These are phyloP conservation scores for Hypsizygus marmoreus DNA, from an alignment of 768 basidiomycete species.

Conservation along the genomic window DNA sequence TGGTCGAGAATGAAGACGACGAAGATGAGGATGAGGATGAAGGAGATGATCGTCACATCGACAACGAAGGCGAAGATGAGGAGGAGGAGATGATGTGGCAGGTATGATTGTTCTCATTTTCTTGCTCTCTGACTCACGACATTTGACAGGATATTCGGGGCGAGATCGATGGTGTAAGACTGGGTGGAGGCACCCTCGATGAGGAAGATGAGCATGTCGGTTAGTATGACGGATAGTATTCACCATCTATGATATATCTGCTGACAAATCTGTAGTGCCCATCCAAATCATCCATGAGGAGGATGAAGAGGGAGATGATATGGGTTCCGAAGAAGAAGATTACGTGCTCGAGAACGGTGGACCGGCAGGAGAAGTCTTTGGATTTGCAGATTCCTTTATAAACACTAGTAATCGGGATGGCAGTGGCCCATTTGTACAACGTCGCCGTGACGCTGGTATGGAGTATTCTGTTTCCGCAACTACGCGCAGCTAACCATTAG, in stretches of 20 bases:
- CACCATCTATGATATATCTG: background rate
- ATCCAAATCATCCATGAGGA: conserved; percentile 66
- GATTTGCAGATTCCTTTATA: conserved; percentile 54
- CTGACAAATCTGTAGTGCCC: conserved; percentile 28
- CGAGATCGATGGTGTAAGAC: conserved; percentile 44
- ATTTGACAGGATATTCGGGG: conserved; percentile 57
- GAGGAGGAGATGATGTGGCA: conserved; percentile 63
- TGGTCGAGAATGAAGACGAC: conserved; percentile 50
- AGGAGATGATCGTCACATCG: conserved; percentile 38
- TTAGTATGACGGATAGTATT: conserved; percentile 23
- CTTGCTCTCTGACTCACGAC: background rate
- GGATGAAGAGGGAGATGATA: conserved; percentile 61
- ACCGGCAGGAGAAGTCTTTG: conserved; percentile 54
- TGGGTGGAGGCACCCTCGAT: conserved; percentile 52
- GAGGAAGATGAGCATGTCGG: conserved; percentile 67
- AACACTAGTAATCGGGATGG: conserved; percentile 44
- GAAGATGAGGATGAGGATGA: conserved; percentile 52
- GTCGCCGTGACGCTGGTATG: conserved; percentile 57
- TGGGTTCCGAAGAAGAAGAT: conserved; percentile 69
- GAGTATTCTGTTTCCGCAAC: conserved; percentile 12
- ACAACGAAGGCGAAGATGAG: conserved; percentile 54
- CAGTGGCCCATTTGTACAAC: conserved; percentile 50
- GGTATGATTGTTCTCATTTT: conserved; percentile 31
- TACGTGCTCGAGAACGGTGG: conserved; percentile 41
- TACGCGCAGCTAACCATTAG: conserved; percentile 7